phyloP scores from a whole-genome alignment of 2,329 filamentous ascomycete genomes.

The Endocalyx cinctus region DNA sequence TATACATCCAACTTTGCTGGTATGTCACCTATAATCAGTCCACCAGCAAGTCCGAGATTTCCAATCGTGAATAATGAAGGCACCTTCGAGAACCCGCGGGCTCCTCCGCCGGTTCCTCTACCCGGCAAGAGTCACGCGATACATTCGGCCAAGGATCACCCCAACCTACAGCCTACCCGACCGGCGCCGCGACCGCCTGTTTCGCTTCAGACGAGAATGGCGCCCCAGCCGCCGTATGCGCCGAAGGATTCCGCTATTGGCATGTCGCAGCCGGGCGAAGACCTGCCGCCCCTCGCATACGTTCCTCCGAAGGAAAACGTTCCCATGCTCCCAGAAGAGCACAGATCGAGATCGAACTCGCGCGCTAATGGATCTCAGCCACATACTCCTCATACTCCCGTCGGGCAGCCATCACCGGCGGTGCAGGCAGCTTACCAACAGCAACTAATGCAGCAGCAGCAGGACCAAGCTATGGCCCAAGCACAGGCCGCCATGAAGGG shows the following conservation, averaged over 20 bases:
- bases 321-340: slow-evolving; percentile 62
- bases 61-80: slow-evolving; percentile 79
- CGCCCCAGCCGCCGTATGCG: slow-evolving; percentile 51
- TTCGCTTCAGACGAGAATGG: slow-evolving; percentile 52
- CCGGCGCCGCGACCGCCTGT: slow-evolving; percentile 85
- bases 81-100: slow-evolving; percentile 95
- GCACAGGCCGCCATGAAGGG: slow-evolving; percentile 72
- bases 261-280: slow-evolving; percentile 55
- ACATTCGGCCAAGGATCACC: slow-evolving; percentile 43
- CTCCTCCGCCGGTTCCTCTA: slow-evolving; percentile 81
- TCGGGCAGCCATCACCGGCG: slow-evolving; percentile 34
- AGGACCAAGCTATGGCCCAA: slow-evolving; percentile 76
- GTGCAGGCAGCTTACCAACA: slow-evolving; percentile 53
- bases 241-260: slow-evolving; percentile 61
- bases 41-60: slow-evolving; percentile 80
- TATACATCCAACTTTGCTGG: slow-evolving; percentile 52
- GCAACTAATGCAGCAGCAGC: slow-evolving; percentile 71
- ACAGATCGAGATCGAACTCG: slow-evolving; percentile 66
- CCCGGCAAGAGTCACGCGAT: slow-evolving; percentile 39
- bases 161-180: slow-evolving; percentile 70
- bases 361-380: slow-evolving; percentile 51
- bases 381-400: slow-evolving; percentile 35
- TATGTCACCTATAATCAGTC: slow-evolving; percentile 65
- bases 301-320: slow-evolving; percentile 47
- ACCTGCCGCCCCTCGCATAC: slow-evolving; percentile 42